Evolutionary conservation across 148 eudicot species (phyloP).

Genomic region (Arctostaphylos glauca): DNA sequence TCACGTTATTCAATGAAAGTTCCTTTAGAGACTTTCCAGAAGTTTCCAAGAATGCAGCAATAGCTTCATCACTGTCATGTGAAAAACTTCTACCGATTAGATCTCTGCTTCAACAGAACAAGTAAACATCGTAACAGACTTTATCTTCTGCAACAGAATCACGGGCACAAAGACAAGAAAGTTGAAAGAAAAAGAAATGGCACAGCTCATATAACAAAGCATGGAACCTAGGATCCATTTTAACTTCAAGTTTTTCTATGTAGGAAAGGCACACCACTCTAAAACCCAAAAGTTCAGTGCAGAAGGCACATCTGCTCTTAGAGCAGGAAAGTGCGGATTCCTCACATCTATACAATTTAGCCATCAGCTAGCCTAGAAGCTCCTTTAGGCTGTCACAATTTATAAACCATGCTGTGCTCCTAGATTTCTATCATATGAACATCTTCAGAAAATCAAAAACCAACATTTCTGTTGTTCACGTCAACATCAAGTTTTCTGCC

Average conservation of each 20-base stretch:
- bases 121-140: background rate
- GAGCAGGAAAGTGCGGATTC: background rate
- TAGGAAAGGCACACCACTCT: background rate
- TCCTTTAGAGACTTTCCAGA: slow-evolving; percentile 33
- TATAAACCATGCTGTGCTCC: slow-evolving; percentile 1
- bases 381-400: background rate
- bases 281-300: background rate
- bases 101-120: background rate
- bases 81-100: slow-evolving; percentile 1
- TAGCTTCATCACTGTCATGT: slow-evolving; percentile 32
- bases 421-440: background rate
- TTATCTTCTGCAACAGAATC: background rate
- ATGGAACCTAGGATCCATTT: background rate
- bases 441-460: background rate
- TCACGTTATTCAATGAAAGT: slow-evolving; percentile 32
- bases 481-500: background rate
- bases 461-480: background rate
- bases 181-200: background rate
- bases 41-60: slow-evolving; percentile 39
- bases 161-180: background rate
- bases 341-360: background rate
- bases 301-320: slow-evolving; percentile 1
- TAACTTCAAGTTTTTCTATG: background rate
- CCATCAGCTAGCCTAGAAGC: background rate
- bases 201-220: background rate